These are phyloP conservation scores for Salix brachista DNA, from an alignment of 345 rosid species.

Conservation along the genomic window DNA sequence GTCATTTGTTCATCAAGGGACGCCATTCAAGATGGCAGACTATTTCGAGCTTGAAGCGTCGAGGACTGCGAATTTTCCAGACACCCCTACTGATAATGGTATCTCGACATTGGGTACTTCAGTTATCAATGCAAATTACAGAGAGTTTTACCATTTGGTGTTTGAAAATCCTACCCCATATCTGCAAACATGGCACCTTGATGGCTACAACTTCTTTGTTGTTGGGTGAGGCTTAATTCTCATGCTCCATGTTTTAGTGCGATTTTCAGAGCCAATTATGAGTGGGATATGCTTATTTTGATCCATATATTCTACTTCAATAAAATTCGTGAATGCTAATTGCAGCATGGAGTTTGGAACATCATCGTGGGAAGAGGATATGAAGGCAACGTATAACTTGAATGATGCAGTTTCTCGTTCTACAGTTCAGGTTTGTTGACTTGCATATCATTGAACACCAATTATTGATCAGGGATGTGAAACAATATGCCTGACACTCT, in stretches of 20 bases:
- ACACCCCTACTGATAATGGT: conserved; percentile 6
- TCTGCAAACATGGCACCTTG: conserved; percentile 46
- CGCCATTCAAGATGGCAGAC: conserved; percentile 44
- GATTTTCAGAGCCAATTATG: too few relatives aligned
- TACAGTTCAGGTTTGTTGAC: conserved; percentile 30
- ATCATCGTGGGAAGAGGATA: conserved; percentile 24
- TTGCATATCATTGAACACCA: neutral
- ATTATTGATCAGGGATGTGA: too few relatives aligned
- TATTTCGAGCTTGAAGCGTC: conserved; percentile 21
- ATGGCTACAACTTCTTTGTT: conserved; percentile 48
- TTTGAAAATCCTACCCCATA: conserved; percentile 33
- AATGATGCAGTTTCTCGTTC: conserved; percentile 34
- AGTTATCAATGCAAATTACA: conserved; percentile 26
- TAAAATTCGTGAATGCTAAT: neutral
- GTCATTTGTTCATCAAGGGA: conserved; percentile 34
- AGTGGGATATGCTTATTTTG: neutral
- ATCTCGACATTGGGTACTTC: conserved; percentile 19
- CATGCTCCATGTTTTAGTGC: neutral
- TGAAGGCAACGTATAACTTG: conserved; percentile 23
- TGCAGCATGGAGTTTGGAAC: conserved; percentile 29
- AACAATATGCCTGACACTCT: too few relatives aligned
- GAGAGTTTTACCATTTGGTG: conserved; percentile 36
- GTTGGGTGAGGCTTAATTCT: conserved; percentile 30
- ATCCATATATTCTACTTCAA: neutral
- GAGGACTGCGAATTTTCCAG: conserved; percentile 19